Evolutionary conservation across 306 rosid species (phyloP).

Genomic region (Malus sieversii): DNA sequence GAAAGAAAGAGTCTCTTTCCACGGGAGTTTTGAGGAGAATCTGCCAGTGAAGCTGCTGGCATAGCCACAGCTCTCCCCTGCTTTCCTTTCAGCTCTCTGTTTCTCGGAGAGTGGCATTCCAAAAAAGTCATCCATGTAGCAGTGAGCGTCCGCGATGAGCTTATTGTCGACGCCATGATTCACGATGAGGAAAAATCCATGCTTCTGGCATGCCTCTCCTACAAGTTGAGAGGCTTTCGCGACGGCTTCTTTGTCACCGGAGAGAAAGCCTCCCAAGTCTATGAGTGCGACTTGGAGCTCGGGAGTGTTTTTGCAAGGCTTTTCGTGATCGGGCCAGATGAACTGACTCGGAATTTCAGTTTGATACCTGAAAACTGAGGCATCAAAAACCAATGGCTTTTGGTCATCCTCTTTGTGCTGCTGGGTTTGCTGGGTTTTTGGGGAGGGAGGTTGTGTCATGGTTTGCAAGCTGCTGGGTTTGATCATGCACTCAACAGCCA

Average conservation of each 20-base stretch:
- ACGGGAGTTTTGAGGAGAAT: conserved; percentile 81
- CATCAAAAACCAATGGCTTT: conserved; percentile 53
- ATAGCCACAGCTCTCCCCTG: conserved; percentile 87
- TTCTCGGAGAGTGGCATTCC: conserved; percentile 58
- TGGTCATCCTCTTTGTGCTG: conserved; percentile 20
- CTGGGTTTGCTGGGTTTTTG: neutral
- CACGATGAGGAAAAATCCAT: conserved; percentile 79
- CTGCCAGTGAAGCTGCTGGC: conserved; percentile 93
- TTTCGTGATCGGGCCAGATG: conserved; percentile 89
- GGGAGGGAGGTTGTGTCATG: conserved; percentile 22
- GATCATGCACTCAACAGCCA: conserved; percentile 55
- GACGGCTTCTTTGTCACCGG: conserved; percentile 43
- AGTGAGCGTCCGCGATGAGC: conserved; percentile 55
- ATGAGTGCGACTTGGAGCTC: conserved; percentile 63
- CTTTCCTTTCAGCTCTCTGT: conserved; percentile 72
- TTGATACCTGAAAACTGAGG: conserved; percentile 47
- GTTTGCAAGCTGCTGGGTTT: conserved; percentile 17
- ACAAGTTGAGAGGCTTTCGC: conserved; percentile 44
- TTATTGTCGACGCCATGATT: conserved; percentile 63
- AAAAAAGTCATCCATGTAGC: conserved; percentile 62
- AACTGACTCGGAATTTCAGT: conserved; percentile 58
- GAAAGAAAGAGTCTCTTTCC: conserved; percentile 90
- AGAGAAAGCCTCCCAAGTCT: conserved; percentile 53
- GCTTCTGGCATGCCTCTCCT: conserved; percentile 67
- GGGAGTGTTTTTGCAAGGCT: conserved; percentile 41